Evolutionary conservation across 2,329 filamentous ascomycete genomes (phyloP), one percentile per base, ranked within the genome.

Genomic region (Penicillium polonicum): DNA sequence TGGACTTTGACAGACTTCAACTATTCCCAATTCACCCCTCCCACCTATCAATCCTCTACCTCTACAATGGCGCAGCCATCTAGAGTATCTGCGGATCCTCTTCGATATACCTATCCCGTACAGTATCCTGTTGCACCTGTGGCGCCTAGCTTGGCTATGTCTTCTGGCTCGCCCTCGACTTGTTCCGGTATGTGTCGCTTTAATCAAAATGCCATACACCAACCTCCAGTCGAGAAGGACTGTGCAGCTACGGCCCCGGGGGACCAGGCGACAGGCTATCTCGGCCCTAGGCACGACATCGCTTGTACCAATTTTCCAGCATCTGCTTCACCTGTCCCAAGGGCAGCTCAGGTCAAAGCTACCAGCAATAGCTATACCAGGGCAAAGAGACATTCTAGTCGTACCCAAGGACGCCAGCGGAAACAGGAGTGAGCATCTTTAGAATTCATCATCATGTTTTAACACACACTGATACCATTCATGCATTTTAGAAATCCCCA

Each of bases 301-400:
- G 13, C 29, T 17, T 5, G 44, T 19, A 21, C n/a, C 27, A 10
- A 21, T 46, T 1, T 17, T 15, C 7, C 44, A 7, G n/a, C 6
- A 17, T 15, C 19, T 17, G 2, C 13, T 12, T 9, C n/a, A 17
- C 17, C 29, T 46, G 8, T 3, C 21, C 29, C 5, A 10, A 17
- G 0, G 29, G 0, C 2, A 17, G 6, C 27, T 9, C 12, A 10
- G n/a, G 13, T 17, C 12, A 33, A 33, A 6, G 0, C 7, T 23
- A 33, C 10, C 8, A 23, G 19, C 3, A 8, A 17, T 33, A 17
- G n/a, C 4, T 17, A 33, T 46, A 4, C n/a, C n/a, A 46, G 23
- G 29, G 44, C 29, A 12, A 46, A 46, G 13, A 33, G 12, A 33
- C 4, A 19, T 33, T 23, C 6, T 46, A 7, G n/a, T 17, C 13